A percentile compares a stretch with the other conserved stretches of the same genome.
Conservation (phyloP, 2,329 filamentous ascomycete genomes). For the Diaporthe humulicola region DNA sequence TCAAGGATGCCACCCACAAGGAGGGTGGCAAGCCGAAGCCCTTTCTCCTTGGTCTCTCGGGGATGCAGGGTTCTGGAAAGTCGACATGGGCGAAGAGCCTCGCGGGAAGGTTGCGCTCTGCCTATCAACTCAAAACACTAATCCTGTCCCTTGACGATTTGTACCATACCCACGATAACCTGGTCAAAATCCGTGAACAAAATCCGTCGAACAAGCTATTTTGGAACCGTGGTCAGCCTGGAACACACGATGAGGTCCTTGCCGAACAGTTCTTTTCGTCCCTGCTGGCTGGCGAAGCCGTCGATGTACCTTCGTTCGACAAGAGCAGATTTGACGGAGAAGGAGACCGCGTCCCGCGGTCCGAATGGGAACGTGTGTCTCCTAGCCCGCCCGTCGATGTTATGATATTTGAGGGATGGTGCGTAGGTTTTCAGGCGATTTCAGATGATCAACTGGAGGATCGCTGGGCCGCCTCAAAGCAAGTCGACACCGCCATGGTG, state of each 20-base stretch:
- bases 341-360: background rate
- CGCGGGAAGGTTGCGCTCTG: background rate
- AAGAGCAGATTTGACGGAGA: slow-evolving; percentile 15
- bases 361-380: slow-evolving; percentile 5
- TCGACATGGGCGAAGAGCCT: slow-evolving; percentile 5
- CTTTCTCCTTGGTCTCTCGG: slow-evolving; percentile 1
- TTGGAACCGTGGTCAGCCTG: background rate
- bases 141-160: slow-evolving; percentile 3
- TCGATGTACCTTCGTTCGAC: slow-evolving; percentile 10
- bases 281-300: slow-evolving; percentile 10
- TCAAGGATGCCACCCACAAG: background rate
- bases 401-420: background rate
- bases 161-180: slow-evolving; percentile 1
- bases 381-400: background rate
- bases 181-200: background rate
- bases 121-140: slow-evolving; percentile 9
- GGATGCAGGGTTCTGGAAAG: slow-evolving; percentile 3
- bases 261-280: background rate
- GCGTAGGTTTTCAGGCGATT: background rate
- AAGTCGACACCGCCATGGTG: slow-evolving; percentile 2
- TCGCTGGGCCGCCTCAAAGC: background rate
- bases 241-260: slow-evolving; percentile 2
- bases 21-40: slow-evolving; percentile 1
- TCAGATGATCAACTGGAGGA: slow-evolving; percentile 13
- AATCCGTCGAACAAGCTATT: slow-evolving; percentile 1